These are phyloP conservation scores for Phytophthora fragariaefolia DNA, from an alignment of 352 stramenopile genomes.

Conservation along the genomic window DNA sequence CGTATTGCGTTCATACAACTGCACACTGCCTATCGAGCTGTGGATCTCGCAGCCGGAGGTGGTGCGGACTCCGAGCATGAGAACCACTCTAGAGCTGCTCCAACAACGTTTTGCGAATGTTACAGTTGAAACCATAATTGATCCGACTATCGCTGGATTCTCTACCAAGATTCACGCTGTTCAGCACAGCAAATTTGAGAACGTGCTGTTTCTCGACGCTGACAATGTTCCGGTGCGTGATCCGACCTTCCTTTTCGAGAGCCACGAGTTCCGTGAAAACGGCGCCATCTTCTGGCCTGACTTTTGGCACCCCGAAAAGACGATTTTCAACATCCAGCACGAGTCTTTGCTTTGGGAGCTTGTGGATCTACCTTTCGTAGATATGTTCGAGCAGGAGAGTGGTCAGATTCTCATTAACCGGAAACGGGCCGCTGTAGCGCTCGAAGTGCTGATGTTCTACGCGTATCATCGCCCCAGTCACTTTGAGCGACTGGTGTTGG, in stretches of 20 bases:
- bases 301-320: constrained; percentile 76
- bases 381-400: constrained; percentile 87
- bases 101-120: constrained; percentile 44
- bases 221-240: constrained; percentile 73
- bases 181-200: constrained; percentile 66
- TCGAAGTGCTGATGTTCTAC: constrained; percentile 72
- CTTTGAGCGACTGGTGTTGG: constrained; percentile 65
- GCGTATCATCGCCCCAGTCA: constrained; percentile 65
- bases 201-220: constrained; percentile 78
- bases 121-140: constrained; percentile 57
- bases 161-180: constrained; percentile 77
- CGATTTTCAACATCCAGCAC: constrained; percentile 75
- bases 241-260: constrained; percentile 70
- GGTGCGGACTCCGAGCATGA: constrained; percentile 43
- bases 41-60: constrained; percentile 66
- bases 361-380: constrained; percentile 62
- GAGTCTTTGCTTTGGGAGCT: constrained; percentile 69
- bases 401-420: constrained; percentile 77
- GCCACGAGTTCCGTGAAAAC: constrained; percentile 44
- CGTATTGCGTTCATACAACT: constrained; percentile 52
- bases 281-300: constrained; percentile 82
- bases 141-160: constrained; percentile 55
- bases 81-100: constrained; percentile 32
- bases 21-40: constrained; percentile 71
- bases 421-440: constrained; percentile 36